Conservation (phyloP, 805 yeast genomes). For the Saccharomycopsis malanga region DNA sequence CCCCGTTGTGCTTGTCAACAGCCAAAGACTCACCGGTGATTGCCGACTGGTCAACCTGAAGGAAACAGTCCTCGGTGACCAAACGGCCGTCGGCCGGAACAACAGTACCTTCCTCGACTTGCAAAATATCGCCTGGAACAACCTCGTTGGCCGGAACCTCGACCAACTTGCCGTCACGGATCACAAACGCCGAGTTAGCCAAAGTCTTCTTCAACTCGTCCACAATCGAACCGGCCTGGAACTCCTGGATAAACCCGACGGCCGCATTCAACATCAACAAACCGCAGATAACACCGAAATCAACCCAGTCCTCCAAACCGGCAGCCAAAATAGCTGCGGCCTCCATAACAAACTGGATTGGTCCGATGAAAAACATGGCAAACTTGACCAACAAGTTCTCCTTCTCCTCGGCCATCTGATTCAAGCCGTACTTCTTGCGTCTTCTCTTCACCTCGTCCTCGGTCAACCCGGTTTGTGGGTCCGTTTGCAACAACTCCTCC, state of each 20-base stretch:
- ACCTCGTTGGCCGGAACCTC: conserved; percentile 79
- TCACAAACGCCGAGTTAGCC: conserved; percentile 80
- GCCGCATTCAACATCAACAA: conserved; percentile 77
- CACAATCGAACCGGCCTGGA: conserved; percentile 96
- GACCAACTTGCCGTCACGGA: conserved; percentile 71
- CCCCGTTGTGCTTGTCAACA: conserved; percentile 87
- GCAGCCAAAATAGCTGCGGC: conserved; percentile 94
- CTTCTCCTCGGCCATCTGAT: conserved; percentile 85
- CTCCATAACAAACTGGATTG: conserved; percentile 95
- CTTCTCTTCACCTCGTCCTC: conserved; percentile 73
- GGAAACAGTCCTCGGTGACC: conserved; percentile 75
- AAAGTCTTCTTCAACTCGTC: conserved; percentile 93
- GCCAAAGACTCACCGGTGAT: conserved; percentile 97
- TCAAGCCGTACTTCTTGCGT: conserved; percentile 85
- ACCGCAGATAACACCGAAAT: conserved; percentile 95
- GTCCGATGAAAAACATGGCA: conserved; percentile 85
- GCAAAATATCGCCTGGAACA: conserved; percentile 93
- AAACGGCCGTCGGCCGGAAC: conserved; percentile 91
- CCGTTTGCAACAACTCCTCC: conserved; percentile 78
- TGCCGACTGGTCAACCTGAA: conserved; percentile 94
- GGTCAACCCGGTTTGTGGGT: conserved; percentile 69
- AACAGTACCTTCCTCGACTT: conserved; percentile 88
- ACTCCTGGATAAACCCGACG: conserved; percentile 96
- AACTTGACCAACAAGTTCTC: conserved; percentile 77
- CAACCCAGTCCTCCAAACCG: conserved; percentile 97